These are phyloP conservation scores for Martiniozyma asiatica DNA, from an alignment of 1,139 yeast genomes.

Conservation along the genomic window DNA sequence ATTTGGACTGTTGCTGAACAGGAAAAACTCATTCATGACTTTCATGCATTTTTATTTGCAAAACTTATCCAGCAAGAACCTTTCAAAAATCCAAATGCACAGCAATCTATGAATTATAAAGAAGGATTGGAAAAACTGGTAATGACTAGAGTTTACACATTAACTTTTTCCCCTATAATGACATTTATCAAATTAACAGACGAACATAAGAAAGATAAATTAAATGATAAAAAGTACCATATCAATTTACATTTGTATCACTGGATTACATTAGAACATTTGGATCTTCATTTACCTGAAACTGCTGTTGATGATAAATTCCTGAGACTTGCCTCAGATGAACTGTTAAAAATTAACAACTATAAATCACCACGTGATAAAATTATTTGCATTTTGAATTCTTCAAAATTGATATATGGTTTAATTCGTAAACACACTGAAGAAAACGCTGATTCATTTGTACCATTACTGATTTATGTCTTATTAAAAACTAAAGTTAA, in stretches of 20 bases:
- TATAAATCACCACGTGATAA: slow-evolving; percentile 94
- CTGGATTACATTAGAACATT: slow-evolving; percentile 70
- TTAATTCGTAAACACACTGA: slow-evolving; percentile 45
- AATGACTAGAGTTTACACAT: slow-evolving; percentile 73
- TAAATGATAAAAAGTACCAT: slow-evolving; percentile 44
- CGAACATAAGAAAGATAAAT: slow-evolving; percentile 49
- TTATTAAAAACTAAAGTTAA: slow-evolving; percentile 55
- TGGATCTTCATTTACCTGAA: slow-evolving; percentile 54
- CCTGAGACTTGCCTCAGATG: slow-evolving; percentile 56
- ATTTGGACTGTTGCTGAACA: slow-evolving; percentile 72
- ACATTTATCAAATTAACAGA: slow-evolving; percentile 31
- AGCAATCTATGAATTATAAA: slow-evolving; percentile 60
- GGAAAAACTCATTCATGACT: slow-evolving; percentile 61
- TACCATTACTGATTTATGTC: slow-evolving; percentile 76
- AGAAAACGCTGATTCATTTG: slow-evolving; percentile 87
- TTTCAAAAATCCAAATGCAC: slow-evolving; percentile 45
- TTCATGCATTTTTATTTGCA: slow-evolving; percentile 55
- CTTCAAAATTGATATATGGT: slow-evolving; percentile 88
- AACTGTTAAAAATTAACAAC: slow-evolving; percentile 63
- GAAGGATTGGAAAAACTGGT: slow-evolving; percentile 90
- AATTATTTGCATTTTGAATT: slow-evolving; percentile 78
- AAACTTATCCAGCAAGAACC: slow-evolving; percentile 64
- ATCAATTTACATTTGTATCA: slow-evolving; percentile 52
- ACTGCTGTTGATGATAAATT: slow-evolving; percentile 45
- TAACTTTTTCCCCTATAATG: slow-evolving; percentile 74